Evolutionary conservation across 257 asterid genomes (phyloP).

Genomic region (Petunia axillaris): DNA sequence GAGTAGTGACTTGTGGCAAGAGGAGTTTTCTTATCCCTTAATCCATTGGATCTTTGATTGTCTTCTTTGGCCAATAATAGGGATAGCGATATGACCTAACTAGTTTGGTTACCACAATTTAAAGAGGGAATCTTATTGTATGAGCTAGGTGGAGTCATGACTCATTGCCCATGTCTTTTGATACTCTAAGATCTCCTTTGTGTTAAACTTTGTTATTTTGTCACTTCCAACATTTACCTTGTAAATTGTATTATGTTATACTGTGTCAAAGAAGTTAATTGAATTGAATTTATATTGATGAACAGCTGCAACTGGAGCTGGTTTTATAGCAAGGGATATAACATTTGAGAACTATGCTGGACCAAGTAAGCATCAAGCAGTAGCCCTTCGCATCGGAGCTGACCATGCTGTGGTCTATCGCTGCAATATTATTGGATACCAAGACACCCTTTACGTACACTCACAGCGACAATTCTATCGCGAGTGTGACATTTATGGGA

Average conservation of each 20-base stretch:
- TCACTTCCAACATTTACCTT: not conserved
- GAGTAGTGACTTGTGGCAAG: not conserved
- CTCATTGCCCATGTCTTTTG: slow-evolving; percentile 8
- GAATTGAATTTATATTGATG: not conserved
- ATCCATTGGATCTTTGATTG: not conserved
- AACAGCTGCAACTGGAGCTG: slow-evolving; percentile 91
- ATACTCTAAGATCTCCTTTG: not conserved
- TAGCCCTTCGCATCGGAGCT: slow-evolving; percentile 89
- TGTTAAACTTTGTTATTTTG: not conserved
- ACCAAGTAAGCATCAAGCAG: slow-evolving; percentile 87
- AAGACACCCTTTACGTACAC: slow-evolving; percentile 85
- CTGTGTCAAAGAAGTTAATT: not conserved
- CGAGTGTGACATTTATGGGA: slow-evolving; percentile 90
- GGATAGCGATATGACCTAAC: slow-evolving; percentile 32
- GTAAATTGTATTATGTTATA: not conserved
- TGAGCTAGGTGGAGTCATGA: slow-evolving; percentile 25
- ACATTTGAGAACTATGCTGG: slow-evolving; percentile 94
- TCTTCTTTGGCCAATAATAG: not conserved
- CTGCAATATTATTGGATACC: slow-evolving; percentile 83
- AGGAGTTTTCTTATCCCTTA: not conserved
- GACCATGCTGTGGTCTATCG: slow-evolving; percentile 88
- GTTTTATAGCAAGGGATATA: slow-evolving; percentile 87
- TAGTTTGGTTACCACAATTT: slow-evolving; percentile 34
- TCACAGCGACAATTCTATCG: slow-evolving; percentile 88
- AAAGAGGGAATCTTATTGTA: slow-evolving; percentile 28